phyloP scores from a whole-genome alignment of 306 rosid species.

The Corylus americana region DNA sequence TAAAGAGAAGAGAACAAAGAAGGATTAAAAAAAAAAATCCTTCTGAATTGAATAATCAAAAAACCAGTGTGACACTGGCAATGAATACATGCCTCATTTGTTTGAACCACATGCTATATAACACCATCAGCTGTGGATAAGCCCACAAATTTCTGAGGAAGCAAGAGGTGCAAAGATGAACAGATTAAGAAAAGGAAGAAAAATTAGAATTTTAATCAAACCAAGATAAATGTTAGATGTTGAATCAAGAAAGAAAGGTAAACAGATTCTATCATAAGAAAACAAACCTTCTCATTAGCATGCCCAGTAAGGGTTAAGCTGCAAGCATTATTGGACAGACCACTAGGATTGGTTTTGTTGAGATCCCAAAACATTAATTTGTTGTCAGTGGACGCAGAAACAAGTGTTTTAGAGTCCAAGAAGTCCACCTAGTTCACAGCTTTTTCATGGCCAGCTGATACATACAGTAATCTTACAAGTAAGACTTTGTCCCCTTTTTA shows the following conservation, averaged over 20 bases:
- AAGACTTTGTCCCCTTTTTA: no score
- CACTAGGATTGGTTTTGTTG: conserved; percentile 55
- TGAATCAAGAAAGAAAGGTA: not conserved
- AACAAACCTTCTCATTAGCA: conserved; percentile 80
- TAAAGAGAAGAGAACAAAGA: not conserved
- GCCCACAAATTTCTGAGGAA: conserved; percentile 91
- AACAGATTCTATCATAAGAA: conserved; percentile 18
- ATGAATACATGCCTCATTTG: conserved; percentile 72
- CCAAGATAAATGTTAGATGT: not conserved
- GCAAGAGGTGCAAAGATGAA: conserved; percentile 38
- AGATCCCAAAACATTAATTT: conserved; percentile 94
- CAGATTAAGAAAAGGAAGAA: conserved; percentile 22
- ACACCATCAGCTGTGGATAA: conserved; percentile 68
- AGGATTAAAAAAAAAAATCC: not conserved
- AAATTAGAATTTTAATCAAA: conserved; percentile 24
- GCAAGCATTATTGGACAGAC: conserved; percentile 67
- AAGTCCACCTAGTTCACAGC: conserved; percentile 78
- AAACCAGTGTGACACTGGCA: conserved; percentile 12
- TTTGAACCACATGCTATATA: conserved; percentile 94
- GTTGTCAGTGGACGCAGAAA: conserved; percentile 96
- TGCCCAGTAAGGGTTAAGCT: conserved; percentile 78
- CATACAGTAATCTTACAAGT: no score
- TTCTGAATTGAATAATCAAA: not conserved
- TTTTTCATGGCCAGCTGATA: conserved; percentile 54
- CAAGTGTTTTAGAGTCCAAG: conserved; percentile 76